Evolutionary conservation across 768 basidiomycete species (phyloP).

Genomic region (Amyloporia xantha): DNA sequence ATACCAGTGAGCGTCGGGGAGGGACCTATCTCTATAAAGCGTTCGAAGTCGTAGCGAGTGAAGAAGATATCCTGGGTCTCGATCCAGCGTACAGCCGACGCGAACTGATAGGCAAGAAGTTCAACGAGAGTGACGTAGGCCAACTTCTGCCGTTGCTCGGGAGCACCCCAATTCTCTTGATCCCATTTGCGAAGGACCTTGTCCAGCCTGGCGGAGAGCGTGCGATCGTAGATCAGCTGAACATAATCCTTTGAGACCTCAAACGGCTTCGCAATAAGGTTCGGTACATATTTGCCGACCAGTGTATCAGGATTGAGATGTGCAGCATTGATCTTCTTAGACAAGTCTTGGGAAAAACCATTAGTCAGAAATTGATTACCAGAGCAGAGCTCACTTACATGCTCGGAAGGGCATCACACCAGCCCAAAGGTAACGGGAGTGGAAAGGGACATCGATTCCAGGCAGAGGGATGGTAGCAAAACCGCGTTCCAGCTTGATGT

Average conservation of each 20-base stretch:
- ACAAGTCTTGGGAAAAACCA: slow-evolving; percentile 54
- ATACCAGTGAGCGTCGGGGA: slow-evolving; percentile 95
- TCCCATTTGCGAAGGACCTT: slow-evolving; percentile 96
- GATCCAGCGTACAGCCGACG: slow-evolving; percentile 98
- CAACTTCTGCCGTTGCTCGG: slow-evolving; percentile 83
- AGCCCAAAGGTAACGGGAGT: slow-evolving; percentile 98
- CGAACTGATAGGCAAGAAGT: slow-evolving; percentile 95
- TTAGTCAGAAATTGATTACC: slow-evolving; percentile 1
- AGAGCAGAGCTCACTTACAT: slow-evolving; percentile 47
- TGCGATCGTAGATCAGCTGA: slow-evolving; percentile 94
- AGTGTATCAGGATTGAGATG: slow-evolving; percentile 94
- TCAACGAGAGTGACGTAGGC: slow-evolving; percentile 97
- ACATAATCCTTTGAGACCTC: slow-evolving; percentile 81
- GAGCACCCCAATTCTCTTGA: slow-evolving; percentile 76
- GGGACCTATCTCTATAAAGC: slow-evolving; percentile 93
- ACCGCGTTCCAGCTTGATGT: slow-evolving; percentile 92
- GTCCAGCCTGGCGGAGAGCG: slow-evolving; percentile 89
- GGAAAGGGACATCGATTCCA: slow-evolving; percentile 99
- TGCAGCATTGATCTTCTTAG: slow-evolving; percentile 93
- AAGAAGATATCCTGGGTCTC: slow-evolving; percentile 97
- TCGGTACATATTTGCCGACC: slow-evolving; percentile 93
- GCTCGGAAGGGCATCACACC: slow-evolving; percentile 97
- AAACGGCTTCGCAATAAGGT: slow-evolving; percentile 88
- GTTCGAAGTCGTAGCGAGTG: slow-evolving; percentile 78
- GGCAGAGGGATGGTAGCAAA: slow-evolving; percentile 94